Evolutionary conservation across 805 yeast genomes (phyloP).

Genomic region (Saccharomyces mikatae): DNA sequence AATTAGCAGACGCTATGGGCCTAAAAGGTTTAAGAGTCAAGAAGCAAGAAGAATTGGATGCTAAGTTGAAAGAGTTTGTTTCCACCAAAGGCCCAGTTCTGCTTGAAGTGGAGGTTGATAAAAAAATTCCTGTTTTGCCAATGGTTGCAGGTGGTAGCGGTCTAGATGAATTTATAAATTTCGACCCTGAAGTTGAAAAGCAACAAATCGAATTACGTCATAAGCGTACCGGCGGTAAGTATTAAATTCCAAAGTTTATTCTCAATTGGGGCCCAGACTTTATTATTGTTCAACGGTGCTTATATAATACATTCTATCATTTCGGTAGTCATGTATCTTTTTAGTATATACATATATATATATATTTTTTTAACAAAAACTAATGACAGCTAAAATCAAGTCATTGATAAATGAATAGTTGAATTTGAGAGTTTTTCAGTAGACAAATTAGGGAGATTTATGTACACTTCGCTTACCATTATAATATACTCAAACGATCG

Average conservation of each 20-base stretch:
- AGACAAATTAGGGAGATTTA: not conserved
- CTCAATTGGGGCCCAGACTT: not conserved
- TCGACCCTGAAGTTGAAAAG: slow-evolving; percentile 74
- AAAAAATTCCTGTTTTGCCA: slow-evolving; percentile 89
- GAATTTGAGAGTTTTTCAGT: not conserved
- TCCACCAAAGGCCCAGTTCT: slow-evolving; percentile 77
- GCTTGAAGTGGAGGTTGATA: slow-evolving; percentile 83
- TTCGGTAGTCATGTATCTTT: not conserved
- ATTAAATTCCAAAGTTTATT: slow-evolving; percentile 30
- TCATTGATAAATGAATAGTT: not conserved
- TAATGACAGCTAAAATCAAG: not conserved
- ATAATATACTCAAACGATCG: not conserved
- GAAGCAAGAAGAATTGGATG: slow-evolving; percentile 56
- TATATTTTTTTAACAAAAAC: not conserved
- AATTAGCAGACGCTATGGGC: slow-evolving; percentile 92
- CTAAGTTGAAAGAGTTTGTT: slow-evolving; percentile 59
- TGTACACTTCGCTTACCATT: not conserved
- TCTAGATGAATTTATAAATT: slow-evolving; percentile 82
- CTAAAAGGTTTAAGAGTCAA: slow-evolving; percentile 69
- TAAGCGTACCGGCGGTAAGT: slow-evolving; percentile 66
- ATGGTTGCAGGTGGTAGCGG: slow-evolving; percentile 97
- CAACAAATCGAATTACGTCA: slow-evolving; percentile 60
- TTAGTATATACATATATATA: not conserved
- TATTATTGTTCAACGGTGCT: not conserved
- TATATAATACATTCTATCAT: not conserved